A percentile compares a stretch with the other conserved stretches of the same genome.
Evolutionary conservation across 202 grass and related monocot genomes (phyloP).

Genomic region (Zizania palustris): DNA sequence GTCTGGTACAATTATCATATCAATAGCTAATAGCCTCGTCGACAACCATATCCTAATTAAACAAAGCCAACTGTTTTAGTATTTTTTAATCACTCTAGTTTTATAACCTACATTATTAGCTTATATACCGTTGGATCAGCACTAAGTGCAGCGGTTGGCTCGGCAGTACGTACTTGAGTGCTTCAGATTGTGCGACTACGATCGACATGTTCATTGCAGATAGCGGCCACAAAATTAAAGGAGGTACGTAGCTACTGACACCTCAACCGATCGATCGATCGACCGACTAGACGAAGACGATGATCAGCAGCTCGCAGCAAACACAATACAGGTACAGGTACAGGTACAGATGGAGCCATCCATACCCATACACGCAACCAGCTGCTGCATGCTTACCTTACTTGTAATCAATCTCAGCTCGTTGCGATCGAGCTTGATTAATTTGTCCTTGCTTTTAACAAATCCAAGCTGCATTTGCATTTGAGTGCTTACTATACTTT

Average conservation of each 20-base stretch:
- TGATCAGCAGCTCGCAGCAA: too few relatives aligned
- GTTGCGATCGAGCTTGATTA: not conserved
- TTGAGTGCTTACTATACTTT: not conserved
- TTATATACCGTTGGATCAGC: too few relatives aligned
- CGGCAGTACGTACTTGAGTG: not conserved
- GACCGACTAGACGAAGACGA: too few relatives aligned
- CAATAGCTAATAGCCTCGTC: not conserved
- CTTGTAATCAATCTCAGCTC: too few relatives aligned
- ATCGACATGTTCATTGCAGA: too few relatives aligned
- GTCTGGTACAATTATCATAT: not conserved
- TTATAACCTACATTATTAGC: too few relatives aligned
- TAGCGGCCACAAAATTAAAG: too few relatives aligned
- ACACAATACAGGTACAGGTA: too few relatives aligned
- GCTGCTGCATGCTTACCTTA: not conserved
- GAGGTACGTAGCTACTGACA: too few relatives aligned
- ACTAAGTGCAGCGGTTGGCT: not conserved
- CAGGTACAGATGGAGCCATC: not conserved
- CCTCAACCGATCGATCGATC: too few relatives aligned
- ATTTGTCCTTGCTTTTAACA: not conserved
- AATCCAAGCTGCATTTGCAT: not conserved
- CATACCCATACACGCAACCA: not conserved
- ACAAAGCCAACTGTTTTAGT: not conserved
- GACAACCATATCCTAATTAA: not conserved
- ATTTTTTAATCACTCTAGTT: too few relatives aligned
- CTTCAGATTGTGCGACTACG: too few relatives aligned